Conservation (phyloP, 2,329 filamentous ascomycete genomes). For the Exophiala dermatitidis region DNA sequence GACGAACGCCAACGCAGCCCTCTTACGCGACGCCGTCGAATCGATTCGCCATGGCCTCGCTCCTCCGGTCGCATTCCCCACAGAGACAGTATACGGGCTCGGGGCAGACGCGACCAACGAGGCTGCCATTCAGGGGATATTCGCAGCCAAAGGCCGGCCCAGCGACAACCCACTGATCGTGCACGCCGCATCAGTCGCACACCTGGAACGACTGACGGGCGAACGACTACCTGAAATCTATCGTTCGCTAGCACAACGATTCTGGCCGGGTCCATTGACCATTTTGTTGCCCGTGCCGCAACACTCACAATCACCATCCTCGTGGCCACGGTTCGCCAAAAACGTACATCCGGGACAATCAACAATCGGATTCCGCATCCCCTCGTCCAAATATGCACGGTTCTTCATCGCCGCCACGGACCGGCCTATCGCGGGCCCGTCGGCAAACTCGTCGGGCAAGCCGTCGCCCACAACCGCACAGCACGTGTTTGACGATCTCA, state of each 20-base stretch:
- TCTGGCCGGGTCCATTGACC: constrained; percentile 93
- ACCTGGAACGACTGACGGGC: constrained; percentile 23
- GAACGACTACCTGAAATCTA: constrained; percentile 64
- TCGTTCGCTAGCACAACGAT: constrained; percentile 64
- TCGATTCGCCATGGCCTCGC: constrained; percentile 23
- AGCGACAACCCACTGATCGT: constrained; percentile 94
- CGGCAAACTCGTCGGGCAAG: constrained; percentile 87
- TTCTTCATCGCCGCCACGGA: constrained; percentile 74
- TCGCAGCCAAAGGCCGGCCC: constrained; percentile 79
- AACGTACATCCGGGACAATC: constrained; percentile 80
- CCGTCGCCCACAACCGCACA: constrained; percentile 85
- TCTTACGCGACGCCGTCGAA: constrained; percentile 22
- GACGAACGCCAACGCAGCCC: constrained; percentile 8
- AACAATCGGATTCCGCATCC: constrained; percentile 89
- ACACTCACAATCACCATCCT: too few relatives aligned
- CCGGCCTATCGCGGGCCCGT: constrained; percentile 79
- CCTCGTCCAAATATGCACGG: constrained; percentile 73
- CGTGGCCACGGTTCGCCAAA: too few relatives aligned
- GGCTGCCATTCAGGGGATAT: constrained; percentile 81
- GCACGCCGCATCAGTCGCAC: constrained; percentile 50
- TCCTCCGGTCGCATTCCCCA: constrained; percentile 82
- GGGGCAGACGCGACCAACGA: constrained; percentile 92
- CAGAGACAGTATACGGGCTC: constrained; percentile 93
- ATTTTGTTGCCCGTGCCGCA: constrained; percentile 75
- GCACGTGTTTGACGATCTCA: constrained; percentile 79